phyloP scores from a whole-genome alignment of 495 filamentous ascomycete species.

The Trichoderma reesei region DNA sequence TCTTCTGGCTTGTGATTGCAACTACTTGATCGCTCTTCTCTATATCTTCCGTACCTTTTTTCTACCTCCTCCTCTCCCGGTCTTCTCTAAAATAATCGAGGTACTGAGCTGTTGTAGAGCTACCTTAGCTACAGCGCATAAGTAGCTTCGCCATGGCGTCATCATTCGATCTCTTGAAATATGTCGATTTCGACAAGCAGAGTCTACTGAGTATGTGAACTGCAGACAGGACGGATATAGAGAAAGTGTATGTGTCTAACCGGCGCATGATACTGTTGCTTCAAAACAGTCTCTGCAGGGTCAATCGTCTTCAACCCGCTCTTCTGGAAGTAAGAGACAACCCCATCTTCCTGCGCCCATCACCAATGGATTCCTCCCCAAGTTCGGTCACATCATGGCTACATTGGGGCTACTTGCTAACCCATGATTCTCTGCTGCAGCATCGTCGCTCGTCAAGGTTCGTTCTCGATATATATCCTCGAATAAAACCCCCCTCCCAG shows the following conservation, averaged over 20 bases:
- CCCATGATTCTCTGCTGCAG: conserved; percentile 27
- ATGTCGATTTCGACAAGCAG: conserved; percentile 54
- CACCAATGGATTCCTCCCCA: background rate
- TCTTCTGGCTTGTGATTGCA: background rate
- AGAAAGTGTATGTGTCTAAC: background rate
- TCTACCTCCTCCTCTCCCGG: background rate
- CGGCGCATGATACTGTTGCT: conserved; percentile 4
- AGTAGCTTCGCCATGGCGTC: background rate
- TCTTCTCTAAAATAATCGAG: background rate
- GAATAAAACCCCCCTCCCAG: no score
- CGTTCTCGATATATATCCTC: no score
- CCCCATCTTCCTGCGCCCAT: background rate
- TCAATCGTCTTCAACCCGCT: conserved; percentile 68
- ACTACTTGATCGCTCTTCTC: background rate
- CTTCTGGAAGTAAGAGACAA: conserved; percentile 61
- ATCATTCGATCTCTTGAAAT: conserved; percentile 25
- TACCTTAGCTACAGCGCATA: no score
- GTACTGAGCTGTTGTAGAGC: no score
- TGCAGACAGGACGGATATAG: no score
- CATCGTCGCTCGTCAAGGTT: conserved; percentile 59
- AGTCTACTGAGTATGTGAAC: conserved; percentile 53
- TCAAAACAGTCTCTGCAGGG: conserved; percentile 48
- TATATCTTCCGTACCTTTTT: background rate
- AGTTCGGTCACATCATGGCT: background rate
- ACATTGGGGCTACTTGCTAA: conserved; percentile 13